Evolutionary conservation across 2,329 filamentous ascomycete species (phyloP).

Genomic region (Rosellinia necatrix): DNA sequence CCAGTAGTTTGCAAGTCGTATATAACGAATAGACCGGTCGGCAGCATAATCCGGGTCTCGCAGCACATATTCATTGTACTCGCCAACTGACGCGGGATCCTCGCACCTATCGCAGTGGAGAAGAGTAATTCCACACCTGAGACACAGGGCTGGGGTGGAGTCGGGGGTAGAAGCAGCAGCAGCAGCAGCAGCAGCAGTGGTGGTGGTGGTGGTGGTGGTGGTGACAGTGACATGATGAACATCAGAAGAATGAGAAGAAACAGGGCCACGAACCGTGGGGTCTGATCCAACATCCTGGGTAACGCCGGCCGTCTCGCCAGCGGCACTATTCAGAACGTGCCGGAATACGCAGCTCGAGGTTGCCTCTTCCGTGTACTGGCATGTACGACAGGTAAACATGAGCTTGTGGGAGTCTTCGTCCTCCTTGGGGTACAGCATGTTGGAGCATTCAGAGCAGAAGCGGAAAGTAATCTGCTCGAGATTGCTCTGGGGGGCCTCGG

Average conservation of each 20-base stretch:
- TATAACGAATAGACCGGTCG: constrained; percentile 25
- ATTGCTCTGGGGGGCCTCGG: constrained; percentile 52
- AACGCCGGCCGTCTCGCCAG: constrained; percentile 94
- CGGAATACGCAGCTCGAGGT: constrained; percentile 92
- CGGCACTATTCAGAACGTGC: constrained; percentile 87
- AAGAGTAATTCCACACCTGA: constrained; percentile 40
- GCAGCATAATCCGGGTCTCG: constrained; percentile 32
- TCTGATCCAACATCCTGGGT: constrained; percentile 96
- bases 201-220: constrained; percentile 15
- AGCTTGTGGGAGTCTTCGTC: constrained; percentile 82
- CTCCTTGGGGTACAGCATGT: constrained; percentile 97
- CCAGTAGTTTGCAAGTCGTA: constrained; percentile 32
- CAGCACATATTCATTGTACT: constrained; percentile 36
- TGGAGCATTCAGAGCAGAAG: constrained; percentile 98
- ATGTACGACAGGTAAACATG: constrained; percentile 95
- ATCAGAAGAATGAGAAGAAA: constrained; percentile 39
- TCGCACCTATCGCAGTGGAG: constrained; percentile 38
- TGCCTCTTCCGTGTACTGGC: constrained; percentile 86
- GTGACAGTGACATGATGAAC: constrained; percentile 14
- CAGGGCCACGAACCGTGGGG: constrained; percentile 85
- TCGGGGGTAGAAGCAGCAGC: constrained; percentile 28
- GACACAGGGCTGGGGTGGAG: constrained; percentile 36
- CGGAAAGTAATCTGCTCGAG: constrained; percentile 89
- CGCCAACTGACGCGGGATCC: constrained; percentile 37
- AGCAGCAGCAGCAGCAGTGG: constrained; percentile 21